These are phyloP conservation scores for Lactarius hengduanensis DNA, from an alignment of 768 basidiomycete species.

Conservation along the genomic window DNA sequence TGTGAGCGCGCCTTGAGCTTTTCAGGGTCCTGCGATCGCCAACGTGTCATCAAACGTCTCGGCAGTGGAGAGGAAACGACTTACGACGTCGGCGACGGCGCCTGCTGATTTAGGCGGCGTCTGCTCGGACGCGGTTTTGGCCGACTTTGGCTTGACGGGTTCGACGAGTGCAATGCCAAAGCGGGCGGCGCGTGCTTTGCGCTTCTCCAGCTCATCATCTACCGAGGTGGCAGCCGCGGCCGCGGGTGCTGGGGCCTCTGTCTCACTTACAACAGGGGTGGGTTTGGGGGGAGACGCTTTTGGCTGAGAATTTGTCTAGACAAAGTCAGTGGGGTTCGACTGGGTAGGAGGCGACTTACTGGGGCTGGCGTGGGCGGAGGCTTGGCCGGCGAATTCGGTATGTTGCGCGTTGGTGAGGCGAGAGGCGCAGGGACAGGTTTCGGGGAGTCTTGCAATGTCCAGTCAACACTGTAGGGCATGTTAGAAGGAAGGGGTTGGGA, in stretches of 20 bases:
- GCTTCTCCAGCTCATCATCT: slow-evolving; percentile 56
- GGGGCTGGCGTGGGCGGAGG: slow-evolving; percentile 5
- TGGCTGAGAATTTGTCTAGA: slow-evolving; percentile 11
- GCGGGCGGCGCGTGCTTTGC: slow-evolving; percentile 62
- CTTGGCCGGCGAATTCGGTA: neutral
- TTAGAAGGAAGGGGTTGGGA: slow-evolving; percentile 4
- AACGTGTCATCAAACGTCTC: neutral
- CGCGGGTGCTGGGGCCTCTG: slow-evolving; percentile 9
- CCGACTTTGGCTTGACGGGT: slow-evolving; percentile 35
- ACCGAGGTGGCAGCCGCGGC: slow-evolving; percentile 28
- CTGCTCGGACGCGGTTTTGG: slow-evolving; percentile 24
- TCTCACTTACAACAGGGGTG: neutral
- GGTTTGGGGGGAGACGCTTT: slow-evolving; percentile 3
- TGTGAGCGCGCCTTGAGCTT: slow-evolving; percentile 53
- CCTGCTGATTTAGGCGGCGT: slow-evolving; percentile 27
- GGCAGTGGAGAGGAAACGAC: neutral
- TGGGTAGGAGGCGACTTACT: neutral
- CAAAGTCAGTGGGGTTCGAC: slow-evolving; percentile 1
- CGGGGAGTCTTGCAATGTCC: slow-evolving; percentile 5
- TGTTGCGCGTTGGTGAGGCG: slow-evolving; percentile 10
- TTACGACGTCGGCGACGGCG: neutral
- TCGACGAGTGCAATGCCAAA: slow-evolving; percentile 66
- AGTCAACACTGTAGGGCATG: slow-evolving; percentile 9
- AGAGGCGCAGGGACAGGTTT: neutral
- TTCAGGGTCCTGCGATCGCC: slow-evolving; percentile 31